These are phyloP conservation scores for Alternaria ethzedia DNA, from an alignment of 2,329 filamentous ascomycete genomes.

Conservation along the genomic window DNA sequence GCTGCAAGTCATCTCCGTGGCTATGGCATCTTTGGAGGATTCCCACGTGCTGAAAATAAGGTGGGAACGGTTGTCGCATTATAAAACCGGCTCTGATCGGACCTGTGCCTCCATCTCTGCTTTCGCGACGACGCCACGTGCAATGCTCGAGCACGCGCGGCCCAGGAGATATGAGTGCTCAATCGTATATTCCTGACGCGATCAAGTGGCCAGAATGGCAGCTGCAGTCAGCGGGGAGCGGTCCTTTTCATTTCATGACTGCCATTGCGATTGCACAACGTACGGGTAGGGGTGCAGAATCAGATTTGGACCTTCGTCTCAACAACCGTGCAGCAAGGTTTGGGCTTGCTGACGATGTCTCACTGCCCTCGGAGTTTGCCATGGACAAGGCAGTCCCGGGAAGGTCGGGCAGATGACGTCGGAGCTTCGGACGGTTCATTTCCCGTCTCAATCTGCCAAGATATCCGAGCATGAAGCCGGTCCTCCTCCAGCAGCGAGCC, in stretches of 20 bases:
- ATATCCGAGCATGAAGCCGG: conserved; percentile 7
- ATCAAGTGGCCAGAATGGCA: not conserved
- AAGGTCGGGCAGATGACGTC: not conserved
- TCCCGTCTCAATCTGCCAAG: conserved; percentile 8
- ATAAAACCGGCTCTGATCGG: not conserved
- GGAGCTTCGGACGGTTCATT: conserved; percentile 3
- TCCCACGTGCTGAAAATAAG: not conserved
- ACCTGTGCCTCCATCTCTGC: not conserved
- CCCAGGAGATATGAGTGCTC: not conserved
- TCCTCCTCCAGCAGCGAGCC: not conserved
- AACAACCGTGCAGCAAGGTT: not conserved
- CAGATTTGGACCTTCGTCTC: not conserved
- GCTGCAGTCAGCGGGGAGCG: not conserved
- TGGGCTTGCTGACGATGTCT: not conserved
- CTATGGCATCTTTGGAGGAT: not conserved
- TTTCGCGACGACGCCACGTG: not conserved
- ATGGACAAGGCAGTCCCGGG: not conserved
- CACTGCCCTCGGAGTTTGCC: not conserved
- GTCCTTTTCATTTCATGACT: not conserved
- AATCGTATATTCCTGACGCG: not conserved
- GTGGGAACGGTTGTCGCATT: not conserved
- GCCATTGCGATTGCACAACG: not conserved
- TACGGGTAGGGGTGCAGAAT: not conserved
- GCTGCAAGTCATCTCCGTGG: not conserved
- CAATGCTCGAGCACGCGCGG: not conserved